These are phyloP conservation scores for Wallemia mellicola DNA, from an alignment of 1,284 basidiomycete genomes.

Conservation along the genomic window DNA sequence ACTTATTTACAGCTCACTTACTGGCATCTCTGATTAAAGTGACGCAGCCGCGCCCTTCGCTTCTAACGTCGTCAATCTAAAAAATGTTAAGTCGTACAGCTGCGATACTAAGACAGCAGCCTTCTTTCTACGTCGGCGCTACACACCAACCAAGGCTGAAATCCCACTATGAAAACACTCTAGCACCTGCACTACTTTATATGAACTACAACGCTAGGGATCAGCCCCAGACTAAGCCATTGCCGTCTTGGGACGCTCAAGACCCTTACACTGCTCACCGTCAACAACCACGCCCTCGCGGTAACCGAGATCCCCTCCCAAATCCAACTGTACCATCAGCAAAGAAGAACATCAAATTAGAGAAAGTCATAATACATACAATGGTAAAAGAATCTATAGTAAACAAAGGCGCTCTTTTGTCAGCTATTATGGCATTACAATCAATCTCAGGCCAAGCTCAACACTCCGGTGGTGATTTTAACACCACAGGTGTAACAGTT, in stretches of 20 bases:
- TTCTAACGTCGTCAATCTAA: background rate
- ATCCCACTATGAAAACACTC: slow-evolving; percentile 56
- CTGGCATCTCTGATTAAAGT: background rate
- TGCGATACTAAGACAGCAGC: slow-evolving; percentile 1
- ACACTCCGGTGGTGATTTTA: slow-evolving; percentile 25
- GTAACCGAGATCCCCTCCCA: slow-evolving; percentile 31
- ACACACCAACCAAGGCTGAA: slow-evolving; percentile 44
- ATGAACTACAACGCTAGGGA: slow-evolving; percentile 60
- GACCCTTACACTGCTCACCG: slow-evolving; percentile 52
- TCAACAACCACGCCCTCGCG: slow-evolving; percentile 39
- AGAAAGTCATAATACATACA: slow-evolving; percentile 54
- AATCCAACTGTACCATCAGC: slow-evolving; percentile 31
- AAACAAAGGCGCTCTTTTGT: slow-evolving; percentile 47
- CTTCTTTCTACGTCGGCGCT: slow-evolving; percentile 14
- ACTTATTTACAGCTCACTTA: background rate
- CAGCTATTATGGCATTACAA: slow-evolving; percentile 56
- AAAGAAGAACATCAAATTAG: slow-evolving; percentile 39
- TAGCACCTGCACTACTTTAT: slow-evolving; percentile 73
- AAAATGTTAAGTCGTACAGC: slow-evolving; percentile 1
- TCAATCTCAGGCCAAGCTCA: slow-evolving; percentile 59
- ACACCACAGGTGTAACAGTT: slow-evolving; percentile 39
- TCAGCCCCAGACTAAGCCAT: slow-evolving; percentile 19
- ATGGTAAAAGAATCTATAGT: slow-evolving; percentile 49
- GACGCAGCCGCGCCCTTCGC: background rate
- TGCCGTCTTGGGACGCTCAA: slow-evolving; percentile 38